Evolutionary conservation across 352 stramenopile species (phyloP), one percentile per base, ranked within the genome.

Genomic region (Peronospora destructor): DNA sequence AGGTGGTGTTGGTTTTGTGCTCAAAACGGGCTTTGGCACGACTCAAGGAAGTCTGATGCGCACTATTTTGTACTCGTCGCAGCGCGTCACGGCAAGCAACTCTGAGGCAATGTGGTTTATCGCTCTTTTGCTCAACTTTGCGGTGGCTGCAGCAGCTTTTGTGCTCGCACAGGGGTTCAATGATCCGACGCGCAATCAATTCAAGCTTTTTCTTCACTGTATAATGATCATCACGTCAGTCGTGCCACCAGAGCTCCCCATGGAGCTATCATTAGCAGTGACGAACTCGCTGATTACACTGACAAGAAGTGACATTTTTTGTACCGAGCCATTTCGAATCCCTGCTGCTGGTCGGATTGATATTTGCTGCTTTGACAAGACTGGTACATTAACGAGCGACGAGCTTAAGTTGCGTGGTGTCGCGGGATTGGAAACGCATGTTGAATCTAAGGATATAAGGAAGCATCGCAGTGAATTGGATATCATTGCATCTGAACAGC

Each of bases 181-280:
- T 16, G 79, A 95, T 50, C 87, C 91, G 50, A 76, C 77, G n/a
- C 94, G 96, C 57, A 97, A 94, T 62, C 87, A 90, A 34, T 99
- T 97, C 60, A 96, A 98, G 59, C 73, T 99, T 0, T 64, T 97
- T 21, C 74, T 99, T 16, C 95, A 98, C 50, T 98, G 96, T 57
- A 85, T 99, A 32, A 95, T 99, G 55, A 99, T 99, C 50, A 91
- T 99, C 56, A 99, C 96, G 32, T 97, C 84, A 36, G 96, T 99
- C 4, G 97, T 99, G 33, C 96, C 96, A 4, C 95, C 95, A 3
- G 96, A 99, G 64, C 80, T 99, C 25, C 96, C 96, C 3, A 98
- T 99, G 94, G 94, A 99, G 66, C 83, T 98, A 12, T 88, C 82
- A 36, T 86, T 99, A 56, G 95, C 95, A 14, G 96, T 99, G 13